Evolutionary conservation across 306 rosid genomes (phyloP), one percentile per base, ranked within the genome.

Genomic region (Myrica gale): DNA sequence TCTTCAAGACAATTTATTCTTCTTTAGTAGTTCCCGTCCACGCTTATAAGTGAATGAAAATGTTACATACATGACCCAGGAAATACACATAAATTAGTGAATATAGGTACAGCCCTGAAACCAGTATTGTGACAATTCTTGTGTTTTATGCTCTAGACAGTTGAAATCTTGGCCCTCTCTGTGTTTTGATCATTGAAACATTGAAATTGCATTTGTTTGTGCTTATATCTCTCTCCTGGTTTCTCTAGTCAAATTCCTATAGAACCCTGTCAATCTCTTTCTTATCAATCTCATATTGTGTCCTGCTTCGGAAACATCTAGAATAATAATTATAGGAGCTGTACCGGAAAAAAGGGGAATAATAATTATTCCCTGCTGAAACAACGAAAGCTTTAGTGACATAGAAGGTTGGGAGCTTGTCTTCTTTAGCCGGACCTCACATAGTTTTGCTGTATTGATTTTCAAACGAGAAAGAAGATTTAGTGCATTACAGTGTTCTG

Each of bases 1-100:
- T n/a, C 62, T 42, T 76, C 70, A 16, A 69, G 74, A 81, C 69
- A 58, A 6, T 13, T 79, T 57, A 9, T 79, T 77, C 78, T 63
- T 67, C 76, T 32, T 60, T 23, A 20, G 56, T 74, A 15, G 32
- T 48, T 19, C 17, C 15, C 1, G 48, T 66, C 62, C 74, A 20
- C 48, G 12, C 43, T 26, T 72, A 9, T 50, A 5, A 41, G 69
- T 17, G 10, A 17, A 52, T 63, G 16, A 66, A 70, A 51, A 13
- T n/a, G 44, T 47, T n/a, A 20, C 62, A 56, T 68, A 26, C 48
- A 48, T 45, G 56, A 45, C 11, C 3, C 67, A 32, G 6, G 5
- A 60, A 26, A 6, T 26, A 26, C 32, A 32, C 44, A 32, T 5
- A 32, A 4, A 23, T 32, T 26, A 23, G 67, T 26, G 42, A 60